Percentiles rank a stretch among this genome's conserved stretches.
Evolutionary conservation across 208 protist genomes (phyloP).

Genomic region (Crithidia mellificae): DNA sequence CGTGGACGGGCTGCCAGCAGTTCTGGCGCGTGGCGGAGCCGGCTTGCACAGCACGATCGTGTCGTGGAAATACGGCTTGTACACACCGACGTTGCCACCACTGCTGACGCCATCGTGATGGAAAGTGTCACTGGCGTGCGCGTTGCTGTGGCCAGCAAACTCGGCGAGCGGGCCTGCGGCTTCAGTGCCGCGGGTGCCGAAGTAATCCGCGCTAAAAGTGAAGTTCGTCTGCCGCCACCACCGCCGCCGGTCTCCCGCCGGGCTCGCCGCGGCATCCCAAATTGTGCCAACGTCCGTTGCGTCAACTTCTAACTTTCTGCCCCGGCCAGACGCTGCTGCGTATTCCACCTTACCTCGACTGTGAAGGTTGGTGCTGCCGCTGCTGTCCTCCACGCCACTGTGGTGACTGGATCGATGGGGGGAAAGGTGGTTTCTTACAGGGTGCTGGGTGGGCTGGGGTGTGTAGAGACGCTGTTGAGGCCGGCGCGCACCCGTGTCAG

Average conservation of each 20-base stretch:
- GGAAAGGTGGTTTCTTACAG: too few relatives aligned
- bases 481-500: constrained; percentile 18
- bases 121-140: too few relatives aligned
- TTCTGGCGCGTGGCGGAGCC: not conserved
- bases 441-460: constrained; percentile 23
- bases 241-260: constrained; percentile 28
- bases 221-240: constrained; percentile 42
- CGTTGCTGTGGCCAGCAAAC: too few relatives aligned
- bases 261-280: constrained; percentile 32
- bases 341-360: too few relatives aligned
- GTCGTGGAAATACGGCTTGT: constrained; percentile 65
- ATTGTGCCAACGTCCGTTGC: not conserved
- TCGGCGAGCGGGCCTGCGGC: too few relatives aligned
- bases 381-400: not conserved
- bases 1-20: not conserved
- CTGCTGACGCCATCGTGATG: too few relatives aligned
- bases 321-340: too few relatives aligned
- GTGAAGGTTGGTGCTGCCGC: not conserved
- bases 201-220: constrained; percentile 25
- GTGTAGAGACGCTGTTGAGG: constrained; percentile 12
- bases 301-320: not conserved
- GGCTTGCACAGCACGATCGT: constrained; percentile 44
- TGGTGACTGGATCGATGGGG: too few relatives aligned
- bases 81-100: too few relatives aligned
- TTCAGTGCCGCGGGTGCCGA: constrained; percentile 1